Conservation (phyloP, 2,329 filamentous ascomycete genomes). For the Chaetomium sp. region DNA sequence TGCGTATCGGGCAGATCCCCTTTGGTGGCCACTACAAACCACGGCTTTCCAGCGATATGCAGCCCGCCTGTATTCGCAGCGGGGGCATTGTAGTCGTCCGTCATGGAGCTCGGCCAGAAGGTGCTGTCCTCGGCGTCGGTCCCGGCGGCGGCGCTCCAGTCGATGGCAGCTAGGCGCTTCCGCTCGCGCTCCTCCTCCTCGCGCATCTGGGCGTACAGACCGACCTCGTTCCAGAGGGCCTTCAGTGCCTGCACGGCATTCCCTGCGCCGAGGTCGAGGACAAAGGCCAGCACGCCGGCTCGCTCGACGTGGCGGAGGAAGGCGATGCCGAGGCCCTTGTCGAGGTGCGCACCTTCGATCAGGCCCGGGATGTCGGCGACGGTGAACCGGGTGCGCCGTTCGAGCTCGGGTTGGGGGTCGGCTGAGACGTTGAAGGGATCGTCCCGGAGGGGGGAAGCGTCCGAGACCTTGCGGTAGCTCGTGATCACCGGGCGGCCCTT, state of each 20-base stretch:
- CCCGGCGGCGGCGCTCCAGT: slow-evolving; percentile 60
- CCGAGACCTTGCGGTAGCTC: slow-evolving; percentile 45
- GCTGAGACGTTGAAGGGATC: slow-evolving; percentile 38
- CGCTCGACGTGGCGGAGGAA: slow-evolving; percentile 95
- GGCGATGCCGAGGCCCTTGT: slow-evolving; percentile 85
- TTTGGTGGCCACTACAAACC: slow-evolving; percentile 95
- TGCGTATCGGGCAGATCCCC: slow-evolving; percentile 80
- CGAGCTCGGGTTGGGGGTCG: slow-evolving; percentile 51
- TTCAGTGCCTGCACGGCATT: slow-evolving; percentile 79
- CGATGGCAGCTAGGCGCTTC: slow-evolving; percentile 58
- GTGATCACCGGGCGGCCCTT: slow-evolving; percentile 67
- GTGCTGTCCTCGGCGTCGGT: slow-evolving; percentile 30
- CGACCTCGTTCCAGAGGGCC: slow-evolving; percentile 86
- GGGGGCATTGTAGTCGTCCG: slow-evolving; percentile 38
- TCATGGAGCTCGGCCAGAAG: slow-evolving; percentile 30
- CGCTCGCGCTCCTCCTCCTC: slow-evolving; percentile 71
- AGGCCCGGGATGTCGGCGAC: slow-evolving; percentile 95
- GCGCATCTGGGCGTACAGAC: slow-evolving; percentile 78
- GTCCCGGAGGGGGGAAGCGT: slow-evolving; percentile 43
- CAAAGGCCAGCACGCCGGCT: slow-evolving; percentile 89
- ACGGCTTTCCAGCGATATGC: slow-evolving; percentile 91
- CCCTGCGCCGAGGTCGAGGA: slow-evolving; percentile 79
- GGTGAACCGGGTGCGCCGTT: slow-evolving; percentile 76
- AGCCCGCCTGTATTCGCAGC: slow-evolving; percentile 47
- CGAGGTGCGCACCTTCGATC: slow-evolving; percentile 88